Evolutionary conservation across 2,329 filamentous ascomycete genomes (phyloP).

Genomic region (Septoria petroselini): DNA sequence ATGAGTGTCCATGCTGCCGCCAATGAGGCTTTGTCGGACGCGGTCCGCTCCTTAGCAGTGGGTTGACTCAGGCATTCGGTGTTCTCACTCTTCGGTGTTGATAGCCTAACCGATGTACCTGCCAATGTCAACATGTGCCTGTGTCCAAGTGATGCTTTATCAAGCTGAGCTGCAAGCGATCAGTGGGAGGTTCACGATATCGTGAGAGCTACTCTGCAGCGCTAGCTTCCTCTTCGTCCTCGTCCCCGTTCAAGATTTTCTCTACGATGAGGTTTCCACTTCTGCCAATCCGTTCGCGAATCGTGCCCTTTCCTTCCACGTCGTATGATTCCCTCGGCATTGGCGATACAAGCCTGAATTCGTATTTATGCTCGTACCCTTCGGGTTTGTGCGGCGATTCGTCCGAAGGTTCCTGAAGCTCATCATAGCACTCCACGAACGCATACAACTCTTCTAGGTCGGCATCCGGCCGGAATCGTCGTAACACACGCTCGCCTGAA

Average conservation of each 20-base stretch:
- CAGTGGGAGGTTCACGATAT: not conserved
- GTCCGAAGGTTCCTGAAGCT: conserved; percentile 48
- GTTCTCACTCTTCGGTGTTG: no score
- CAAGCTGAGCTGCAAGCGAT: not conserved
- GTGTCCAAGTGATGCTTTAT: not conserved
- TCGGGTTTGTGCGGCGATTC: conserved; percentile 54
- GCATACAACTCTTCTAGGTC: conserved; percentile 87
- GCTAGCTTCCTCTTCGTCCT: conserved; percentile 45
- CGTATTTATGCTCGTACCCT: conserved; percentile 72
- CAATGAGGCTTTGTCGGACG: no score
- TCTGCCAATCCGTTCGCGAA: conserved; percentile 71
- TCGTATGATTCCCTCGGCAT: conserved; percentile 82
- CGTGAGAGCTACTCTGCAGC: not conserved
- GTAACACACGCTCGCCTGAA: conserved; percentile 70
- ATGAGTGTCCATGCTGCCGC: not conserved
- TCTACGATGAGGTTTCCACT: conserved; percentile 91
- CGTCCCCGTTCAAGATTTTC: conserved; percentile 54
- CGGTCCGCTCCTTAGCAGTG: no score
- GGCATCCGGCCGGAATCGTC: conserved; percentile 67
- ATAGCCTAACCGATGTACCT: no score
- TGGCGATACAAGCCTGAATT: conserved; percentile 79
- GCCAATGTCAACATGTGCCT: not conserved
- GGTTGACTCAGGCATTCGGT: no score
- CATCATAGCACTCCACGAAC: conserved; percentile 86
- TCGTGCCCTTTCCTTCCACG: conserved; percentile 61